A percentile compares a stretch with the other conserved stretches of the same genome.
phyloP scores from a whole-genome alignment of 371 early-diverging fungal genomes.

The Blakeslea trispora region DNA sequence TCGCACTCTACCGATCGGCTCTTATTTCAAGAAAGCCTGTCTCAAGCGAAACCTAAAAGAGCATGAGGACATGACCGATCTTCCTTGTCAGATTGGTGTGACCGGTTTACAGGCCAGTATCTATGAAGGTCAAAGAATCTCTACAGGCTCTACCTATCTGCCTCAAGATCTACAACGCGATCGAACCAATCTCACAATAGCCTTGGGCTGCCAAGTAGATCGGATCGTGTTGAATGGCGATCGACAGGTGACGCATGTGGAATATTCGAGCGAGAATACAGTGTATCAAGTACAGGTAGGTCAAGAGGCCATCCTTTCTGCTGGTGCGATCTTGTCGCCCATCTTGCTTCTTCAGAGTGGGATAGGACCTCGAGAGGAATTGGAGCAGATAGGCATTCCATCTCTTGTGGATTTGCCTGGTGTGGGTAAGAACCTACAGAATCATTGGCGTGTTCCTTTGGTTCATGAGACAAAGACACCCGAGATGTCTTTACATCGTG shows the following conservation, averaged over 20 bases:
- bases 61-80: slow-evolving; percentile 25
- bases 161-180: slow-evolving; percentile 5
- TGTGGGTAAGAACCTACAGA: slow-evolving; percentile 45
- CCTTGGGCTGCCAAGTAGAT: slow-evolving; percentile 22
- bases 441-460: slow-evolving; percentile 34
- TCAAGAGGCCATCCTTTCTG: slow-evolving; percentile 39
- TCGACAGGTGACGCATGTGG: slow-evolving; percentile 13
- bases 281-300: slow-evolving; percentile 11
- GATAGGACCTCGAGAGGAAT: slow-evolving; percentile 28
- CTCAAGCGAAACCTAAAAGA: slow-evolving; percentile 12
- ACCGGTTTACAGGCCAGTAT: slow-evolving; percentile 24
- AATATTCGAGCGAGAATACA: slow-evolving; percentile 4
- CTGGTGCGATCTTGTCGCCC: slow-evolving; percentile 47
- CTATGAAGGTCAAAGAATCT: slow-evolving; percentile 19
- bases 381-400: slow-evolving; percentile 22
- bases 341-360: slow-evolving; percentile 23
- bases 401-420: slow-evolving; percentile 29
- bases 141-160: slow-evolving; percentile 20
- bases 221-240: slow-evolving; percentile 17
- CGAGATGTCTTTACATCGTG: slow-evolving; percentile 18
- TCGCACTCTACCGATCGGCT: slow-evolving; percentile 4
- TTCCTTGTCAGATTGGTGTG: slow-evolving; percentile 23
- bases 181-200: slow-evolving; percentile 22
- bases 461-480: slow-evolving; percentile 23
- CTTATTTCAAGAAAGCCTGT: slow-evolving; percentile 22